Evolutionary conservation across 495 filamentous ascomycete species (phyloP).

Genomic region (Cladorrhinum samala): DNA sequence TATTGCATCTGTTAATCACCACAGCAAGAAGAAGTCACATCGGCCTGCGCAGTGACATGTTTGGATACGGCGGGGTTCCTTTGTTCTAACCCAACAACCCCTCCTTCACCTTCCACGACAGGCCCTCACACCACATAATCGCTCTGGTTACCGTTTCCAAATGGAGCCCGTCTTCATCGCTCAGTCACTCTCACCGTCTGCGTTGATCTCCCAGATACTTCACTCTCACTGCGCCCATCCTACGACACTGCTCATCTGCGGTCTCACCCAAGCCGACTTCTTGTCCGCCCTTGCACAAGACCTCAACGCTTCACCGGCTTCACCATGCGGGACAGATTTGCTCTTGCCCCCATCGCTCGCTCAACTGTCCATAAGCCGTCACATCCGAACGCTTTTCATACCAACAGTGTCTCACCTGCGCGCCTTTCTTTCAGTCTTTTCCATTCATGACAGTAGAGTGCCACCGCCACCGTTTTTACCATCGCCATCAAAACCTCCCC

Average conservation of each 20-base stretch:
- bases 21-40: too few species aligned
- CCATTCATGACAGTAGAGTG: slow-evolving; percentile 22
- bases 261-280: slow-evolving; percentile 53
- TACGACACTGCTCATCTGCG: slow-evolving; percentile 66
- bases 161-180: slow-evolving; percentile 41
- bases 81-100: too few species aligned
- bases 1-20: too few species aligned
- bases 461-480: slow-evolving; percentile 27
- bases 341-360: slow-evolving; percentile 60
- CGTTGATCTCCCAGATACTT: slow-evolving; percentile 61
- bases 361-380: slow-evolving; percentile 59
- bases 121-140: neutral
- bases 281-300: slow-evolving; percentile 41
- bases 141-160: neutral
- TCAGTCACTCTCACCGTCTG: slow-evolving; percentile 42
- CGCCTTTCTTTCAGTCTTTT: slow-evolving; percentile 61
- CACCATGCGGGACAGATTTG: too few species aligned
- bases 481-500: slow-evolving; percentile 25
- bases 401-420: slow-evolving; percentile 70
- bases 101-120: too few species aligned
- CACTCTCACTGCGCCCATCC: slow-evolving; percentile 40
- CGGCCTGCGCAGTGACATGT: too few species aligned
- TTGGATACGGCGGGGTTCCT: too few species aligned
- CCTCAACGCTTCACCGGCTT: slow-evolving; percentile 9
- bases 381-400: slow-evolving; percentile 62